Evolutionary conservation across 1,284 basidiomycete genomes (phyloP).

Genomic region (Leccinum pachyderme): DNA sequence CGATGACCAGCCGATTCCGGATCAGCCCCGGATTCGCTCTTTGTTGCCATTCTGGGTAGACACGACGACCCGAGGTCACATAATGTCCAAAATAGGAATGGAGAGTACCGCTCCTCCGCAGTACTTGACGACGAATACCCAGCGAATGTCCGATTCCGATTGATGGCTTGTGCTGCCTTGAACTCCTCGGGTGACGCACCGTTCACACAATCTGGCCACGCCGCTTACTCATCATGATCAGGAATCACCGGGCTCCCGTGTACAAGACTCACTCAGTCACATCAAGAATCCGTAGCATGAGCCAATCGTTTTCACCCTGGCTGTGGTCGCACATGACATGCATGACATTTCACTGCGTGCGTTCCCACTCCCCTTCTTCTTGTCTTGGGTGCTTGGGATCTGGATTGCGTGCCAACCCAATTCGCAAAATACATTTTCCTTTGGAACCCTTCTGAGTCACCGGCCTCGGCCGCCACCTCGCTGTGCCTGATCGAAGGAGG

Average conservation of each 20-base stretch:
- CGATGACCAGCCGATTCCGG: constrained; percentile 12
- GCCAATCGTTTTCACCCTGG: background rate
- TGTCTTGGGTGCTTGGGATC: background rate
- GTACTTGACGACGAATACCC: constrained; percentile 11
- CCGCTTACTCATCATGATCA: constrained; percentile 13
- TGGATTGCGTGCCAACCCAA: background rate
- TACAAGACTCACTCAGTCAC: constrained; percentile 4
- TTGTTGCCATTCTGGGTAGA: background rate
- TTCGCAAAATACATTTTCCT: background rate
- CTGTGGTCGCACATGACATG: constrained; percentile 9
- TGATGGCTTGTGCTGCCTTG: background rate
- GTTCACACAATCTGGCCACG: constrained; percentile 5
- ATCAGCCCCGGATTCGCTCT: constrained; percentile 28
- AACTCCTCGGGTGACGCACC: constrained; percentile 18
- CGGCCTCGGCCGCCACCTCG: constrained; percentile 6
- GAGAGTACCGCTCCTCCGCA: constrained; percentile 25
- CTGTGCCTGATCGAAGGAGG: constrained; percentile 30
- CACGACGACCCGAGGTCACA: background rate
- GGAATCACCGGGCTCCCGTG: constrained; percentile 20
- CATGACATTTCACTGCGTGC: background rate
- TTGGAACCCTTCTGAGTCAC: background rate
- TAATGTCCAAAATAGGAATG: background rate
- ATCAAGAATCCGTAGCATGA: constrained; percentile 12
- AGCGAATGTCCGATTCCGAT: constrained; percentile 15
- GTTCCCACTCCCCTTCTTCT: background rate